A percentile compares a stretch with the other conserved stretches of the same genome.
Evolutionary conservation across 768 basidiomycete species (phyloP).

Genomic region (Leccinellum rugosiceps): DNA sequence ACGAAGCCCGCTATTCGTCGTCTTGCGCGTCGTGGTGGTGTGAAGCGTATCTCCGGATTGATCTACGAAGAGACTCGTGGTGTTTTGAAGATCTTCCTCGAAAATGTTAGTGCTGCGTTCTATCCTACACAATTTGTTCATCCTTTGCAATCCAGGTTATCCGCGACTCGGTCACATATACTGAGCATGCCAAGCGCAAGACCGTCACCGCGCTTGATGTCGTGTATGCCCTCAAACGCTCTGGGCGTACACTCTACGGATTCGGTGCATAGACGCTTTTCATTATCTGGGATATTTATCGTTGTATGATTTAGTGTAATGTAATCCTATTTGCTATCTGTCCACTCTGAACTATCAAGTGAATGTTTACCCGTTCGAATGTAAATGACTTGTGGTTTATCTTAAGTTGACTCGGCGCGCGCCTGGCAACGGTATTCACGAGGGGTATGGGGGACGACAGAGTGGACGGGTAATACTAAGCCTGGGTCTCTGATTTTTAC

Average conservation of each 20-base stretch:
- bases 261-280: slow-evolving; percentile 64
- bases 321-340: slow-evolving; percentile 17
- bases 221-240: slow-evolving; percentile 82
- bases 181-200: slow-evolving; percentile 95
- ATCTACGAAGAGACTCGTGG: slow-evolving; percentile 47
- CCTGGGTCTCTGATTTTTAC: no score
- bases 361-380: no score
- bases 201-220: slow-evolving; percentile 96
- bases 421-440: no score
- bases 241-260: slow-evolving; percentile 87
- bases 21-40: slow-evolving; percentile 95
- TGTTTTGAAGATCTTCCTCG: slow-evolving; percentile 81
- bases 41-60: slow-evolving; percentile 84
- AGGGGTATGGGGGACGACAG: no score
- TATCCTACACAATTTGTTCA: neutral
- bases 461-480: no score
- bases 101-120: slow-evolving; percentile 83
- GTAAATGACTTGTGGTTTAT: no score
- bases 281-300: slow-evolving; percentile 27
- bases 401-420: no score
- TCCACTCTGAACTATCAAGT: neutral
- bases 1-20: slow-evolving; percentile 95
- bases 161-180: slow-evolving; percentile 97
- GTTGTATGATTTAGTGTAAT: slow-evolving; percentile 33
- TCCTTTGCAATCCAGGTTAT: slow-evolving; percentile 79